Conservation (phyloP, 495 filamentous ascomycete species). For the Saxophila tyrrhenica region DNA sequence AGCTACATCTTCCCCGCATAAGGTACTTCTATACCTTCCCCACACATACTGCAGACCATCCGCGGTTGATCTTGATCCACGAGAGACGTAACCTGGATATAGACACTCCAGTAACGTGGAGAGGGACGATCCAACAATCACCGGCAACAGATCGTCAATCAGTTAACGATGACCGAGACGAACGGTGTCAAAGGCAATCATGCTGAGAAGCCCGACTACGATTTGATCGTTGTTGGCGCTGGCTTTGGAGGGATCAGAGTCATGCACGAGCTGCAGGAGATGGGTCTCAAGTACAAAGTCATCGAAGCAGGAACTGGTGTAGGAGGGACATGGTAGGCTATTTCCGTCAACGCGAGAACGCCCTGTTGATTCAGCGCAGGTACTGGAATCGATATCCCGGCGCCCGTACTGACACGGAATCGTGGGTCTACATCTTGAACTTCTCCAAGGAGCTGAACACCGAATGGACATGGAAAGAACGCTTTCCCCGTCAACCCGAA, state of each 20-base stretch:
- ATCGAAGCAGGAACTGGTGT: conserved; percentile 15
- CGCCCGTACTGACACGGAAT: conserved; percentile 33
- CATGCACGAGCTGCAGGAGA: neutral
- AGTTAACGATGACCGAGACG: neutral
- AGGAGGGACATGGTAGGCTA: conserved; percentile 21
- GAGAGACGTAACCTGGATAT: no score
- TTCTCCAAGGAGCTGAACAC: conserved; percentile 38
- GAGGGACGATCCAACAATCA: neutral
- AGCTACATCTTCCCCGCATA: no score
- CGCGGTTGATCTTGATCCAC: no score
- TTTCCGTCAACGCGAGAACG: neutral
- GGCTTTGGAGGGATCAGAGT: conserved; percentile 4
- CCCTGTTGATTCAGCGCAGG: neutral
- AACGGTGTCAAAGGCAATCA: neutral
- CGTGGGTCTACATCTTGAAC: conserved; percentile 22
- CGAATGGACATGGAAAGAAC: conserved; percentile 40
- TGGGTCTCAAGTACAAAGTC: conserved; percentile 6
- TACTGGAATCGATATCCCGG: conserved; percentile 6
- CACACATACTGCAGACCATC: no score
- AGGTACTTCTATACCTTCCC: no score
- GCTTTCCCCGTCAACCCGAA: conserved; percentile 39
- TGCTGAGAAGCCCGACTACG: neutral
- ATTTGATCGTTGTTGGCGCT: conserved; percentile 8
- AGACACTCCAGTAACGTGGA: neutral
- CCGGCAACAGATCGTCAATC: neutral